Evolutionary conservation across 2,329 filamentous ascomycete genomes (phyloP).

Genomic region (Colletotrichum plurivorum): DNA sequence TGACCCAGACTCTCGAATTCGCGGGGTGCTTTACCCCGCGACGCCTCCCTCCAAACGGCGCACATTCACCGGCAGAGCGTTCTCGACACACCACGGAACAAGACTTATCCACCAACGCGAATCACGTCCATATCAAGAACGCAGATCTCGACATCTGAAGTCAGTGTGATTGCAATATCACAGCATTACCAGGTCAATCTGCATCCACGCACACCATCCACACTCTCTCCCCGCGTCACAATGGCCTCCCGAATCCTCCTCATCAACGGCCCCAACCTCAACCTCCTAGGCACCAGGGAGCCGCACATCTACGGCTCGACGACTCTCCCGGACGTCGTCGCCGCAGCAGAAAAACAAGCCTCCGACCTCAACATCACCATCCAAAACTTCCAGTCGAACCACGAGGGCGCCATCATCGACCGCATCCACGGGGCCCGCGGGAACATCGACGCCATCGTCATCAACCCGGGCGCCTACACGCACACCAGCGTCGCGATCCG

Average conservation of each 20-base stretch:
- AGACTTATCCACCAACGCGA: conserved; percentile 23
- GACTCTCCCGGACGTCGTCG: conserved; percentile 75
- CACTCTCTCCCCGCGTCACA: conserved; percentile 11
- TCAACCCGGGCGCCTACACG: conserved; percentile 83
- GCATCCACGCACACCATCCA: background rate
- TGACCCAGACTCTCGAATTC: background rate
- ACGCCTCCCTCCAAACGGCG: background rate
- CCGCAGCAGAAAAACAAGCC: conserved; percentile 64
- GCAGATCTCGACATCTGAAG: conserved; percentile 2
- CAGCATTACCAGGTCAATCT: background rate
- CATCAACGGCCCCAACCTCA: conserved; percentile 88
- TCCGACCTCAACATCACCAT: conserved; percentile 62
- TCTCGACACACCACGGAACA: conserved; percentile 17
- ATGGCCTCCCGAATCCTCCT: conserved; percentile 71
- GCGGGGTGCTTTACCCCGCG: conserved; percentile 9
- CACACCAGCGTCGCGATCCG: conserved; percentile 83
- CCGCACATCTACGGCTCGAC: conserved; percentile 80
- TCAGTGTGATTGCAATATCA: too few relatives aligned
- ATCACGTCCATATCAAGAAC: conserved; percentile 7
- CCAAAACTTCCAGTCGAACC: conserved; percentile 76
- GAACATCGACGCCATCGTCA: conserved; percentile 75
- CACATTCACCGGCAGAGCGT: conserved; percentile 9
- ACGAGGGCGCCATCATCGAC: conserved; percentile 82
- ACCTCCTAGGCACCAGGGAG: conserved; percentile 82
- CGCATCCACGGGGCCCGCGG: conserved; percentile 77